Base-by-base conservation (phyloP, 2,329 filamentous ascomycete genomes). In the Sclerotinia subarctica region DNA sequence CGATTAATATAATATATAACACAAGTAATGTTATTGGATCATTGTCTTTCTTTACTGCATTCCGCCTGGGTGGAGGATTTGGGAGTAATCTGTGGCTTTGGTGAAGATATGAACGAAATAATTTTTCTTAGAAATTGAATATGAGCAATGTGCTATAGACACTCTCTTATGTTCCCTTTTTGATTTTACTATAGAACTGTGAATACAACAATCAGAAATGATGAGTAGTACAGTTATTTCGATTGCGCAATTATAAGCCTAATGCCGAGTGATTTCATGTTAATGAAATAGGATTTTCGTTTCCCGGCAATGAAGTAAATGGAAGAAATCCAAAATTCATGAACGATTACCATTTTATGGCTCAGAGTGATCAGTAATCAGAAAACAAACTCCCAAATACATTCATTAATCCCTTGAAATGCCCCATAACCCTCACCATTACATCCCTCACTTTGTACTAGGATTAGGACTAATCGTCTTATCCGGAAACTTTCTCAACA, bases 401-500 rank as follows among this genome's bases (percentile, higher is more conserved):
- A 42, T 42, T 13, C 38, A 42, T 42, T 42, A 42, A 42, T 15
- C 38, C 38, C 7, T 4, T 10, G 24, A 24, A 49, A 13, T n/a
- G 2, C 13, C 24, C 13, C 24, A 26, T 5, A 29, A 2, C 13
- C 24, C 24, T 52, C 5, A 52, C 13, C 24, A 24, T 52, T 13
- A 29, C 1, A 6, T 29, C 24, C 49, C 24, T 52, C 49, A 26
- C 58, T 70, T 69, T n/a, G 35, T 70, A 35, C 38, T 53, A 56
- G 69, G 69, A 64, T 67, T 70, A 72, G 19, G 51, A 64, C 47
- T 67, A 44, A 68, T 63, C 59, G 66, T 77, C 66, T 78, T 68
- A 35, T 81, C 76, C 2, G 84, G 84, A 71, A 86, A 89, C 73
- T 82, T 84, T 26, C 82, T 77, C 70, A 88, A 86, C 8, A 86